These are phyloP conservation scores for Cotoneaster glaucophyllus DNA, from an alignment of 306 rosid genomes.

Conservation along the genomic window DNA sequence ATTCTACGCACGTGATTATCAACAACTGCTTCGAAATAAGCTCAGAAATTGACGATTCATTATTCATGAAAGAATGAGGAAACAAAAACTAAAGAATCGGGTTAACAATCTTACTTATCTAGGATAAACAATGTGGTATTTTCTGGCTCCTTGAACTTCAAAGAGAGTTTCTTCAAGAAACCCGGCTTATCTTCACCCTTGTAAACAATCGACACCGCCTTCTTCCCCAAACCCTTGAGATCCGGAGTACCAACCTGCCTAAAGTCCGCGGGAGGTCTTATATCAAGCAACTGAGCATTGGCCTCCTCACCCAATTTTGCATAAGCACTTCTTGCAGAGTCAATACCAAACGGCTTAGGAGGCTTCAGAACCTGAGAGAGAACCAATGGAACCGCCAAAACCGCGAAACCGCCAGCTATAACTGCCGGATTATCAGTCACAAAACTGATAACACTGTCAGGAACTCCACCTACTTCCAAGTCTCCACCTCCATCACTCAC, in stretches of 20 bases:
- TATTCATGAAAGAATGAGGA: background rate
- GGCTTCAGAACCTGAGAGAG: constrained; percentile 61
- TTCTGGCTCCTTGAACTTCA: constrained; percentile 86
- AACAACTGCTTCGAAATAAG: background rate
- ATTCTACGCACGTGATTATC: background rate
- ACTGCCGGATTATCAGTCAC: constrained; percentile 64
- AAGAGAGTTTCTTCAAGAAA: constrained; percentile 68
- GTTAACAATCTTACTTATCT: constrained; percentile 67
- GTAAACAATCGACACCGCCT: constrained; percentile 51
- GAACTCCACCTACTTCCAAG: constrained; percentile 40
- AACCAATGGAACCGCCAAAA: constrained; percentile 72
- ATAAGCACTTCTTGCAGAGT: constrained; percentile 78
- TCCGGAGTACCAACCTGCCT: constrained; percentile 74
- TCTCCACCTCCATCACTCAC: constrained; percentile 28
- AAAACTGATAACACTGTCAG: constrained; percentile 48
- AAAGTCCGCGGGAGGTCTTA: constrained; percentile 55
- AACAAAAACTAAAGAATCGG: background rate
- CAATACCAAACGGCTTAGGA: constrained; percentile 85
- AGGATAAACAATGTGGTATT: constrained; percentile 84
- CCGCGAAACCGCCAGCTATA: constrained; percentile 62
- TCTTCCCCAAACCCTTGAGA: constrained; percentile 68
- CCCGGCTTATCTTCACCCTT: constrained; percentile 76
- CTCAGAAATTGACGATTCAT: background rate
- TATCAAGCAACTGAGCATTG: constrained; percentile 75
- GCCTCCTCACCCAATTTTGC: constrained; percentile 65